Conservation (phyloP, 225 moss, liverwort and hornwort species). For the Anthoceros angustus region DNA sequence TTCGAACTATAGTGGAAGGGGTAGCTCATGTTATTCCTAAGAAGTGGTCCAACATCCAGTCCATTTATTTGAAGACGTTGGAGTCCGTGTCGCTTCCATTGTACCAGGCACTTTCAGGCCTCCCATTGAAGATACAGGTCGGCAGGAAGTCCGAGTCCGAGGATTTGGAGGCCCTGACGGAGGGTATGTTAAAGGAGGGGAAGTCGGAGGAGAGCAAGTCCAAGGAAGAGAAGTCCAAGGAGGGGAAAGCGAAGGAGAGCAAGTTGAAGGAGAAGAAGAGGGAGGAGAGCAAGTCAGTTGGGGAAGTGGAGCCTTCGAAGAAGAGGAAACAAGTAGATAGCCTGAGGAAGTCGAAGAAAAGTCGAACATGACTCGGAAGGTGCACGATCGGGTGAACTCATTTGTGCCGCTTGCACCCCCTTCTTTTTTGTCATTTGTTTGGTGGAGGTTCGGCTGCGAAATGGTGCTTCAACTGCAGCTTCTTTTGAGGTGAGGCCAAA, state of each 20-base stretch:
- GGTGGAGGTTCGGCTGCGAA: too few relatives aligned
- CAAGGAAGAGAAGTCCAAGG: too few relatives aligned
- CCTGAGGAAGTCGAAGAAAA: neutral
- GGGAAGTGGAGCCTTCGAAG: neutral
- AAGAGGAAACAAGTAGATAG: neutral
- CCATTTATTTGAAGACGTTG: slow-evolving; percentile 53
- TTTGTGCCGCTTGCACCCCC: too few relatives aligned
- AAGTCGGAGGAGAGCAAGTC: neutral
- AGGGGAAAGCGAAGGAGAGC: too few relatives aligned
- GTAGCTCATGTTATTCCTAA: slow-evolving; percentile 36
- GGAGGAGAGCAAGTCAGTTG: neutral
- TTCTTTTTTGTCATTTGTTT: too few relatives aligned
- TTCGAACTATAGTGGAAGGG: slow-evolving; percentile 38
- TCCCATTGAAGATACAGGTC: slow-evolving; percentile 44
- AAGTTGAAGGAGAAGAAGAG: too few relatives aligned
- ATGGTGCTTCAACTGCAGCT: too few relatives aligned
- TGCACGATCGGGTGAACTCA: neutral
- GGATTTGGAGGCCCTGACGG: neutral
- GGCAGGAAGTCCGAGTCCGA: neutral
- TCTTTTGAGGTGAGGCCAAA: too few relatives aligned
- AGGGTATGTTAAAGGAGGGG: too few relatives aligned
- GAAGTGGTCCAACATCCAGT: slow-evolving; percentile 61
- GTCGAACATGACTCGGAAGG: neutral
- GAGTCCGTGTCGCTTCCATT: slow-evolving; percentile 59
- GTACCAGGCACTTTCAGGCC: slow-evolving; percentile 39